Evolutionary conservation across 179 eudicot genomes (phyloP), one percentile per base, ranked within the genome.

Genomic region (Silene noctiflora): DNA sequence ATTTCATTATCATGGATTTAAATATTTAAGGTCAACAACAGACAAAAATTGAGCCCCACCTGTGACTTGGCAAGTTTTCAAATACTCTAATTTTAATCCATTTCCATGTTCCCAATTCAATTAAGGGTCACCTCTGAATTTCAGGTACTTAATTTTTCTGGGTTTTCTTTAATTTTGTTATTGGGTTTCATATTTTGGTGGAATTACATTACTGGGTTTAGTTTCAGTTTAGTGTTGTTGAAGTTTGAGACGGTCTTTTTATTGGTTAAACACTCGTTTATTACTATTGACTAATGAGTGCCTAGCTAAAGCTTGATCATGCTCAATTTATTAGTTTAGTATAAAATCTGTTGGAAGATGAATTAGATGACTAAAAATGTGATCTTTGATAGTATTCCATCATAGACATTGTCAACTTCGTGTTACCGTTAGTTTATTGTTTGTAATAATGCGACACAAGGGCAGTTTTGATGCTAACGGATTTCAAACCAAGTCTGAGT

Each of bases 401-500:
- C 53, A 46, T 46, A 46, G 16, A 11, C 3, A 46, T 46, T 46
- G 53, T 12, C 53, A 46, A 46, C 14, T 46, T 46, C 53, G 4
- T 10, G 51, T 46, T 2, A 46, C 53, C 11, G 53, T 12, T 46
- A 46, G 53, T 46, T 46, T 46, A 46, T 11, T 11, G 53, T 12
- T 12, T 46, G 53, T 46, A 11, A 46, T 11, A 46, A 46, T 17
- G 60, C 20, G 1, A 17, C 21, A 56, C 7, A 17, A 56, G 60
- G 60, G 60, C 60, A 6, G 20, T 56, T n/a, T 56, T 56, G 60
- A 56, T 56, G 60, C 60, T 56, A n/a, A 56, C 60, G 60, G 60
- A 5, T 56, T 56, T 56, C 3, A 17, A 56, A 17, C 20, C 20
- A 56, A 56, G 60, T 9, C 9, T 17, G 60, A 56, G 21, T 56